These are phyloP conservation scores for Aspergillus panamensis DNA, from an alignment of 495 filamentous ascomycete species.

Conservation along the genomic window DNA sequence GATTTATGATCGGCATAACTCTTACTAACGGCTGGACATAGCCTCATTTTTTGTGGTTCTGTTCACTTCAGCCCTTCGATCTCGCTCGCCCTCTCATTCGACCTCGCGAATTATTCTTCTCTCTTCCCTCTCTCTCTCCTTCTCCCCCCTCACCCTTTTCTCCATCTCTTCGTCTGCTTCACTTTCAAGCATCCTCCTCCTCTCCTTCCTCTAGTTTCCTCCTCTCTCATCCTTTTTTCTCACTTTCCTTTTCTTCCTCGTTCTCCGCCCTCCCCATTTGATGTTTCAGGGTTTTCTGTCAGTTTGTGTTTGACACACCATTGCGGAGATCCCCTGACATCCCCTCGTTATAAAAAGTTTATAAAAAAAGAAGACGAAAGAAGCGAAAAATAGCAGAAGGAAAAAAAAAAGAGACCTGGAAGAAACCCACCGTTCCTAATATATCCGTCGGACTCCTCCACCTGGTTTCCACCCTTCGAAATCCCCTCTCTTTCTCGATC, in stretches of 20 bases:
- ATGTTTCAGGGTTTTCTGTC: constrained; percentile 30
- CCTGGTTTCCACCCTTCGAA: constrained; percentile 7
- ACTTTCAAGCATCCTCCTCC: constrained; percentile 2
- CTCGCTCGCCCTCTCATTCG: constrained; percentile 24
- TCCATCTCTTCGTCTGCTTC: constrained; percentile 2
- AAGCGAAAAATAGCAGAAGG: constrained; percentile 7
- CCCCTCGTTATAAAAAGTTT: constrained; percentile 37
- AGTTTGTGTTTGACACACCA: constrained; percentile 52
- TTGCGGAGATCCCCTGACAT: constrained; percentile 37
- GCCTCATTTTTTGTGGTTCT: neutral
- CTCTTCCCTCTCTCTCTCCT: constrained; percentile 8
- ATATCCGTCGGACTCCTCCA: constrained; percentile 16
- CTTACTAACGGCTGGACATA: neutral
- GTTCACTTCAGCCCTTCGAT: constrained; percentile 20
- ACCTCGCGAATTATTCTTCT: constrained; percentile 19
- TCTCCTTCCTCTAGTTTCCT: neutral
- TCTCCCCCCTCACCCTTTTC: neutral
- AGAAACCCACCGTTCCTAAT: constrained; percentile 19
- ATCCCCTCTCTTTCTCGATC: constrained; percentile 12
- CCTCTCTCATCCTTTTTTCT: constrained; percentile 10
- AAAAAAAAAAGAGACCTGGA: neutral
- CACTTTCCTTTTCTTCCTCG: constrained; percentile 24
- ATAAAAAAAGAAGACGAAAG: constrained; percentile 13
- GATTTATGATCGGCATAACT: no score
- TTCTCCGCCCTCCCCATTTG: constrained; percentile 28